These are phyloP conservation scores for Talaromyces albobiverticillius DNA, from an alignment of 2,329 filamentous ascomycete species.

Conservation along the genomic window DNA sequence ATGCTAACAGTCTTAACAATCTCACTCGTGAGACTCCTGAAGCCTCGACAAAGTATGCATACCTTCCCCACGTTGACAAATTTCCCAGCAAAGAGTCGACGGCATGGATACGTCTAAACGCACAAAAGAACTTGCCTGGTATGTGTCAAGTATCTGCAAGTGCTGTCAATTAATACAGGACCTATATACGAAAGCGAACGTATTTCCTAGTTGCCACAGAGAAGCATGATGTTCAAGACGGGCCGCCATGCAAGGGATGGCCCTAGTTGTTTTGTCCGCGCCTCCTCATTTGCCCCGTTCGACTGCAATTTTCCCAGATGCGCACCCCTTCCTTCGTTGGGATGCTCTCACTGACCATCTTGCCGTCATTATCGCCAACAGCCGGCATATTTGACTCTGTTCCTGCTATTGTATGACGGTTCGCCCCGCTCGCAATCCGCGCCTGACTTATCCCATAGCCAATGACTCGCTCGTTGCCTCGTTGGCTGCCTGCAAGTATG, in stretches of 20 bases:
- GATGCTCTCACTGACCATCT: constrained; percentile 1
- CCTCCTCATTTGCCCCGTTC: constrained; percentile 19
- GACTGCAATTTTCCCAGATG: constrained; percentile 8
- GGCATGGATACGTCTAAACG: background rate
- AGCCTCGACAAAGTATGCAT: background rate
- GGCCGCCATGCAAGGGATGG: constrained; percentile 28
- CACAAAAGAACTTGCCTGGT: constrained; percentile 3
- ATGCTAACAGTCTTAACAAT: background rate
- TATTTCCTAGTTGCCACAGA: constrained; percentile 18
- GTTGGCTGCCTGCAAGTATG: constrained; percentile 31
- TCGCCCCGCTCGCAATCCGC: constrained; percentile 4
- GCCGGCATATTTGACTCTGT: background rate
- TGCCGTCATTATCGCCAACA: constrained; percentile 5
- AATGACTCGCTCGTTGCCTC: constrained; percentile 6
- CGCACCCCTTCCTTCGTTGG: constrained; percentile 12
- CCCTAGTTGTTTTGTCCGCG: constrained; percentile 29
- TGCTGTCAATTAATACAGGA: background rate
- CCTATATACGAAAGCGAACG: background rate
- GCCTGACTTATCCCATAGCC: constrained; percentile 8
- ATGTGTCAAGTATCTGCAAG: constrained; percentile 8
- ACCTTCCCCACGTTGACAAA: constrained; percentile 5
- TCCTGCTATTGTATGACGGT: constrained; percentile 1
- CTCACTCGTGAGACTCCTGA: background rate
- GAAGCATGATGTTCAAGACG: constrained; percentile 20
- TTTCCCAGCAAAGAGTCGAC: background rate